phyloP scores from a whole-genome alignment of 2,329 filamentous ascomycete species.

The Drechslera avenae region DNA sequence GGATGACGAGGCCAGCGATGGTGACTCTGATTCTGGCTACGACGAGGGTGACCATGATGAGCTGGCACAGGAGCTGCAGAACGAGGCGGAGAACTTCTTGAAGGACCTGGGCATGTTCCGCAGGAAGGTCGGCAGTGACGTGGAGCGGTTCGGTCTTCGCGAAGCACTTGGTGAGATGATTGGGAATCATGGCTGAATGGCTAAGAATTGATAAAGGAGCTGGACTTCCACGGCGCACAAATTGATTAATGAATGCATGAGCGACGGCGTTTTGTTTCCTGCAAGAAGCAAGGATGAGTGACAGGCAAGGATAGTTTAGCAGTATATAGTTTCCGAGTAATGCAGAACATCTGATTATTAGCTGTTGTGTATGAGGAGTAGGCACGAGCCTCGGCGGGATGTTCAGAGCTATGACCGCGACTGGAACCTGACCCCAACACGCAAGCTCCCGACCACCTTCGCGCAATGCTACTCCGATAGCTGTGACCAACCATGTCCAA shows the following conservation, averaged over 20 bases:
- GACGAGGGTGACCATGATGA: conserved; percentile 64
- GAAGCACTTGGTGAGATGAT: conserved; percentile 31
- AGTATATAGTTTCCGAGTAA: conserved; percentile 11
- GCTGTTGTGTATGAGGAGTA: neutral
- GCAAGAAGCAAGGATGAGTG: neutral
- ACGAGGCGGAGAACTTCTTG: conserved; percentile 83
- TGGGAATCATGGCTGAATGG: conserved; percentile 1
- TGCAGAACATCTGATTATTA: too few species aligned
- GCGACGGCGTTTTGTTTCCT: conserved; percentile 35
- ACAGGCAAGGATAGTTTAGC: conserved; percentile 1
- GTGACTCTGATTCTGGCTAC: conserved; percentile 56
- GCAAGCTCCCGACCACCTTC: conserved; percentile 15
- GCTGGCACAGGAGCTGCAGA: conserved; percentile 70
- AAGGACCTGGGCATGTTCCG: conserved; percentile 80
- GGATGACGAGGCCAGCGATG: conserved; percentile 45
- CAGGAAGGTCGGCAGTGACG: conserved; percentile 84
- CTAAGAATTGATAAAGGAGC: neutral
- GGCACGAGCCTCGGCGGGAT: conserved; percentile 5
- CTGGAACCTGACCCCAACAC: neutral
- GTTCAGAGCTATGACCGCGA: conserved; percentile 18
- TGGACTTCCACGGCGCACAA: conserved; percentile 2
- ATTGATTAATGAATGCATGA: conserved; percentile 38
- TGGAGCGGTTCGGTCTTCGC: conserved; percentile 61
- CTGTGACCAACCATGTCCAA: conserved; percentile 50
- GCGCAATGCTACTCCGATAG: conserved; percentile 27